phyloP scores from a whole-genome alignment of 768 basidiomycete genomes.

The Boletus pseudopeckii region DNA sequence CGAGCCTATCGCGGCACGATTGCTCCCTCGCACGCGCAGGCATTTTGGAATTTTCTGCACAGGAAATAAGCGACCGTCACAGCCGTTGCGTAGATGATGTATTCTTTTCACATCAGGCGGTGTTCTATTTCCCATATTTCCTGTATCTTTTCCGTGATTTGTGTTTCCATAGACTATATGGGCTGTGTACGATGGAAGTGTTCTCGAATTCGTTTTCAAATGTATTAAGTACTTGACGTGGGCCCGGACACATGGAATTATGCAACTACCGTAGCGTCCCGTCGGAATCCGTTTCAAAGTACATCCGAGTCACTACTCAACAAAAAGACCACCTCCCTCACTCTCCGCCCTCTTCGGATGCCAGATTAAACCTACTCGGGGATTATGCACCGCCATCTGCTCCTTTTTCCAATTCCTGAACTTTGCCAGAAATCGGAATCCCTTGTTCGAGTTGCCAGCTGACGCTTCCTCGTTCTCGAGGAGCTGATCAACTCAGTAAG shows the following conservation, averaged over 20 bases:
- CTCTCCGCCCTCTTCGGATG: background rate
- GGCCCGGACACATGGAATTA: background rate
- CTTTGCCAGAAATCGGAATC: constrained; percentile 36
- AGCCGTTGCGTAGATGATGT: constrained; percentile 10
- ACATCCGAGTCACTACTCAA: constrained; percentile 12
- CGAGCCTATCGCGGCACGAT: constrained; percentile 6
- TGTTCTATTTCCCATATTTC: background rate
- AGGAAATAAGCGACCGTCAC: constrained; percentile 23
- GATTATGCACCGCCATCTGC: constrained; percentile 28
- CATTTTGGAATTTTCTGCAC: constrained; percentile 40
- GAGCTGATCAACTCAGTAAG: constrained; percentile 41
- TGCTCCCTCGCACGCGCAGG: constrained; percentile 16
- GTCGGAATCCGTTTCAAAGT: background rate
- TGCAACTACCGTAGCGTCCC: background rate
- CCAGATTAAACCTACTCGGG: background rate
- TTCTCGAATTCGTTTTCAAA: constrained; percentile 1
- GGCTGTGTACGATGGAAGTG: constrained; percentile 10
- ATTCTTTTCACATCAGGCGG: background rate
- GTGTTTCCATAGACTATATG: constrained; percentile 2
- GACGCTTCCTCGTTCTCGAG: constrained; percentile 42
- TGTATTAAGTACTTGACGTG: constrained; percentile 3
- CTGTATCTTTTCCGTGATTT: constrained; percentile 4
- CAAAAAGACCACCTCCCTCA: constrained; percentile 26
- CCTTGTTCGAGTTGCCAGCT: constrained; percentile 34
- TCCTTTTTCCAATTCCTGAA: constrained; percentile 44